Evolutionary conservation across 2,329 filamentous ascomycete species (phyloP).

Genomic region (Hymenoscyphus scutula): DNA sequence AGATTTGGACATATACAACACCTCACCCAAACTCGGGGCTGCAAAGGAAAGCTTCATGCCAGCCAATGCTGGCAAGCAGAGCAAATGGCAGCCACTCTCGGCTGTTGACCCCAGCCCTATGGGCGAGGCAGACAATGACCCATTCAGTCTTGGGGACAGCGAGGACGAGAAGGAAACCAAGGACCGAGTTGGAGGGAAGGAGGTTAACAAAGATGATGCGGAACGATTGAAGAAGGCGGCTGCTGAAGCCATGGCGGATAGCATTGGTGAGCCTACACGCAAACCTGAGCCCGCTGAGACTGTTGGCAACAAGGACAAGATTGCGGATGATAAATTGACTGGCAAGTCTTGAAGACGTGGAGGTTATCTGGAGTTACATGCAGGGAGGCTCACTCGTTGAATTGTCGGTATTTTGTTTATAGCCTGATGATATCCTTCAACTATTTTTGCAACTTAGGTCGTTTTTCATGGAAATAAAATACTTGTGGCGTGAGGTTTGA

Average conservation of each 20-base stretch:
- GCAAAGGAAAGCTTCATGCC: conserved; percentile 48
- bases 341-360: conserved; percentile 23
- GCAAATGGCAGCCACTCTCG: conserved; percentile 97
- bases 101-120: conserved; percentile 82
- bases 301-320: conserved; percentile 33
- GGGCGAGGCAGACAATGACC: conserved; percentile 83
- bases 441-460: not conserved
- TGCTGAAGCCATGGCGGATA: conserved; percentile 44
- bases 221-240: conserved; percentile 66
- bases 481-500: too few species aligned
- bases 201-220: conserved; percentile 52
- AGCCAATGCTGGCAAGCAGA: conserved; percentile 61
- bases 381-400: not conserved
- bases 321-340: conserved; percentile 31
- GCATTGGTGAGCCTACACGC: conserved; percentile 34
- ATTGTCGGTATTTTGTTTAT: conserved; percentile 7
- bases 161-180: conserved; percentile 86
- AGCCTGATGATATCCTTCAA: conserved; percentile 16
- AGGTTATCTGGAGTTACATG: conserved; percentile 1
- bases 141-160: conserved; percentile 93
- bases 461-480: too few species aligned
- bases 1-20: conserved; percentile 77
- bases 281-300: conserved; percentile 35
- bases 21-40: conserved; percentile 52
- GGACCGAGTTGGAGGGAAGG: conserved; percentile 46